Evolutionary conservation across 768 basidiomycete genomes (phyloP), one percentile per base, ranked within the genome.

Genomic region (Porphyrellus cyaneotinctus): DNA sequence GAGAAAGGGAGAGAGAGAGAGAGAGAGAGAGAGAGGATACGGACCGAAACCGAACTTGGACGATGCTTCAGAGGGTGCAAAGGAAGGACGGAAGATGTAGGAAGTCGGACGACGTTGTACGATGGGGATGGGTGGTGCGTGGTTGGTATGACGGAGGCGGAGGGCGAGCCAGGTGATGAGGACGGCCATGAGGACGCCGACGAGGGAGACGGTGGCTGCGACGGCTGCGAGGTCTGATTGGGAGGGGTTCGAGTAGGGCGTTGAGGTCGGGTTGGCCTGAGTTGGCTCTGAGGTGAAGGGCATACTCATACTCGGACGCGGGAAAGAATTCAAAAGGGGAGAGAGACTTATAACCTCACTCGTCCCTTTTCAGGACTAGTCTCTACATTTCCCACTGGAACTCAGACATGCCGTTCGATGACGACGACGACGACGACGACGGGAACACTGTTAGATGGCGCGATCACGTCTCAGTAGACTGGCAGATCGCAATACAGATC

Each of bases 371-470:
- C 37, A 38, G 47, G 38, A 15, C 37, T 22, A n/a, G n/a, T n/a
- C n/a, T n/a, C n/a, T n/a, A n/a, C n/a, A n/a, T n/a, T n/a, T n/a
- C n/a, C n/a, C n/a, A n/a, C n/a, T n/a, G n/a, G n/a, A n/a, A n/a
- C n/a, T n/a, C n/a, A n/a, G n/a, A n/a, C n/a, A n/a, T n/a, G n/a
- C n/a, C n/a, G n/a, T n/a, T n/a, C 18, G 36, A 66, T 44, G 52
- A 66, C 56, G 35, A 45, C 41, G 24, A 56, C 57, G 30, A 42
- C 48, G 18, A n/a, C 47, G 7, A 26, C n/a, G n/a, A 13, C 28
- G 13, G 3, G 6, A 20, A n/a, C 15, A n/a, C n/a, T n/a, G n/a
- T n/a, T n/a, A n/a, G n/a, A n/a, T 88, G 85, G 87, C 71, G 80
- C 64, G 80, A 82, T 60, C 70, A 69, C 32, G 76, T 82, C 24